Percentiles rank a stretch among this genome's conserved stretches.
Evolutionary conservation across 2,329 filamentous ascomycete species (phyloP).

Genomic region (Aspergillus brunneoviolaceus): DNA sequence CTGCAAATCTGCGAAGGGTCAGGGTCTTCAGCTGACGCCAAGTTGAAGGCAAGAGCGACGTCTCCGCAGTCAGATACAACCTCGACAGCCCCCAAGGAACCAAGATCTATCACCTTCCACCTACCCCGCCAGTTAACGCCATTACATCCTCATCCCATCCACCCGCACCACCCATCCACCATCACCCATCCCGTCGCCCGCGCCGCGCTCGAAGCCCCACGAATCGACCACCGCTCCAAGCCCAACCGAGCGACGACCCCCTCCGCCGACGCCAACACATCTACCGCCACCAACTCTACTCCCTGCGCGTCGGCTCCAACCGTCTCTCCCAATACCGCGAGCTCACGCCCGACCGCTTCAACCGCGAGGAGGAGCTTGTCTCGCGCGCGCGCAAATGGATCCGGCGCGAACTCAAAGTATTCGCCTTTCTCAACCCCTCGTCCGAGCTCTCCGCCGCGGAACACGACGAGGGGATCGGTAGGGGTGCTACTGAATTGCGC

Average conservation of each 20-base stretch:
- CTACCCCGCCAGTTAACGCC: slow-evolving; percentile 15
- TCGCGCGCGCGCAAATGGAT: slow-evolving; percentile 79
- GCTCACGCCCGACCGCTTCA: slow-evolving; percentile 67
- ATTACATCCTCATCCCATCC: slow-evolving; percentile 15
- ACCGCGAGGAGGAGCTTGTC: slow-evolving; percentile 64
- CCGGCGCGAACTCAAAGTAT: slow-evolving; percentile 79
- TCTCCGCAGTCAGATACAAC: slow-evolving; percentile 65
- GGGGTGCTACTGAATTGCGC: not conserved
- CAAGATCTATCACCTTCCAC: slow-evolving; percentile 59
- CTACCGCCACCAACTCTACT: slow-evolving; percentile 71
- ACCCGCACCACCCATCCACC: slow-evolving; percentile 10
- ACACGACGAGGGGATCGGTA: not conserved
- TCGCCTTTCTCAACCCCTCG: slow-evolving; percentile 64
- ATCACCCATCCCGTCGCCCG: slow-evolving; percentile 17
- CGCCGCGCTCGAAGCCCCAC: slow-evolving; percentile 26
- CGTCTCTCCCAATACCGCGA: slow-evolving; percentile 73
- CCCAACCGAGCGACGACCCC: slow-evolving; percentile 41
- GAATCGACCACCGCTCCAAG: not conserved
- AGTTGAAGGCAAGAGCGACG: slow-evolving; percentile 49
- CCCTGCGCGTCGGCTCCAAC: slow-evolving; percentile 80
- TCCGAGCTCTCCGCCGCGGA: slow-evolving; percentile 19
- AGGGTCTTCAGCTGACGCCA: slow-evolving; percentile 2
- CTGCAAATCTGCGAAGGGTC: slow-evolving; percentile 4
- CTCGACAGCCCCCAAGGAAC: slow-evolving; percentile 54
- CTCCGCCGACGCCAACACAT: slow-evolving; percentile 66